Evolutionary conservation across 495 filamentous ascomycete genomes (phyloP).

Genomic region (Xylaria curta): DNA sequence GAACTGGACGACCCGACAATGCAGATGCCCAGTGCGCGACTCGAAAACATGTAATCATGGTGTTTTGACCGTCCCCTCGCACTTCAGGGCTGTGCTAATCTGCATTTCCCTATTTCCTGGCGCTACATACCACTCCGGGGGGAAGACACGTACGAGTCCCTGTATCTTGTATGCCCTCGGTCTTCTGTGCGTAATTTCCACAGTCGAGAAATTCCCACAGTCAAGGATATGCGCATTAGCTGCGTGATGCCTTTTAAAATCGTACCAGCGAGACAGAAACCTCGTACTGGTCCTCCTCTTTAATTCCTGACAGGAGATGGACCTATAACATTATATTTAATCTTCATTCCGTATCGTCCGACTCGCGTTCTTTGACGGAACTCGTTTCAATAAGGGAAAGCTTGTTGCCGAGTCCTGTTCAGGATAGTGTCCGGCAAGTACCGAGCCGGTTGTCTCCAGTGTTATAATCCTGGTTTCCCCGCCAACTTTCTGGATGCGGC

Average conservation of each 20-base stretch:
- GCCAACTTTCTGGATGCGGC: background rate
- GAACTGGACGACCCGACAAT: conserved; percentile 53
- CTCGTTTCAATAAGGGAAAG: background rate
- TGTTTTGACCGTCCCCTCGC: background rate
- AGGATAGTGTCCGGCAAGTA: background rate
- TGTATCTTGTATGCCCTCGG: background rate
- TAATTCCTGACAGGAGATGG: background rate
- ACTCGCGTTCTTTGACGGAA: background rate
- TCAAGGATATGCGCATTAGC: background rate
- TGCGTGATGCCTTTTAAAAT: background rate
- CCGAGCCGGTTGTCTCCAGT: background rate
- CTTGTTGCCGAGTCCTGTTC: background rate
- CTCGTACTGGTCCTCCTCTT: background rate
- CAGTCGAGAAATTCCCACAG: background rate
- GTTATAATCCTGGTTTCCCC: background rate
- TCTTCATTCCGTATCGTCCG: background rate
- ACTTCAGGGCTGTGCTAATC: background rate
- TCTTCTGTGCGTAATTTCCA: background rate
- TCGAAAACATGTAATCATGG: conserved; percentile 49
- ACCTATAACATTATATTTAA: background rate
- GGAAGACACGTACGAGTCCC: background rate
- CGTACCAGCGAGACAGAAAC: background rate
- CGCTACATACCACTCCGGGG: background rate
- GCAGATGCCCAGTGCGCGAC: conserved; percentile 55
- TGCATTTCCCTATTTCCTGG: background rate